Conservation (phyloP, 805 yeast species). For the Candida tibetensis region DNA sequence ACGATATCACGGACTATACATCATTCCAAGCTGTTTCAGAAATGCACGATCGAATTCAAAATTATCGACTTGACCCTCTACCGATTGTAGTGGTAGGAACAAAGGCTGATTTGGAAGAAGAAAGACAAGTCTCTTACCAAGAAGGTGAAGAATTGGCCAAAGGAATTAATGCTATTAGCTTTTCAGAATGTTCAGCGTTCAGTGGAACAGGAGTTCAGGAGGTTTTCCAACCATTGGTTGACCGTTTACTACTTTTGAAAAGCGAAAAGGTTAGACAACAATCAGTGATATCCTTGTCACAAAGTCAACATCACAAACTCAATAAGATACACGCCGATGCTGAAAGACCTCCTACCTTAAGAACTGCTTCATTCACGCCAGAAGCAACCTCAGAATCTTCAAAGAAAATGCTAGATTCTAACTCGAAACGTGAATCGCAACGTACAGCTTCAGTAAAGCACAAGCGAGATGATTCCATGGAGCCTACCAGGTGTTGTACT, state of each 20-base stretch:
- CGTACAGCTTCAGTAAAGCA: too few relatives aligned
- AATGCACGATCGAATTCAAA: slow-evolving; percentile 20
- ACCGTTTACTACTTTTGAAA: slow-evolving; percentile 4
- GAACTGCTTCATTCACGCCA: too few relatives aligned
- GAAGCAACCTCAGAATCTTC: too few relatives aligned
- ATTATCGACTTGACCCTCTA: slow-evolving; percentile 23
- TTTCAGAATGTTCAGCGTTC: slow-evolving; percentile 27
- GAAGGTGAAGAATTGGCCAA: slow-evolving; percentile 31
- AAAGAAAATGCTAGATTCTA: too few relatives aligned
- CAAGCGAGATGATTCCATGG: too few relatives aligned
- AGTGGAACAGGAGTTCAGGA: slow-evolving; percentile 19
- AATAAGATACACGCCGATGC: too few relatives aligned
- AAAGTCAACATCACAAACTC: too few relatives aligned
- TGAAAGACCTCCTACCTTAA: too few relatives aligned
- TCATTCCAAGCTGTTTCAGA: slow-evolving; percentile 31
- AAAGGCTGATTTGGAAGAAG: slow-evolving; percentile 23
- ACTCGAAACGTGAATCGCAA: too few relatives aligned
- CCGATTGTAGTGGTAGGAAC: slow-evolving; percentile 32
- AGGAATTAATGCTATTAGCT: slow-evolving; percentile 24
- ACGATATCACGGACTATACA: slow-evolving; percentile 24
- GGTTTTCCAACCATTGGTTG: slow-evolving; percentile 29
- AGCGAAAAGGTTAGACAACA: slow-evolving; percentile 3
- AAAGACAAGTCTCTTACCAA: slow-evolving; percentile 26
- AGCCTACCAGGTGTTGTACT: too few relatives aligned
- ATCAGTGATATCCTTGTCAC: neutral